Percentiles rank a stretch among this genome's conserved stretches.
Evolutionary conservation across 257 asterid genomes (phyloP).

Genomic region (Solanum peruvianum): DNA sequence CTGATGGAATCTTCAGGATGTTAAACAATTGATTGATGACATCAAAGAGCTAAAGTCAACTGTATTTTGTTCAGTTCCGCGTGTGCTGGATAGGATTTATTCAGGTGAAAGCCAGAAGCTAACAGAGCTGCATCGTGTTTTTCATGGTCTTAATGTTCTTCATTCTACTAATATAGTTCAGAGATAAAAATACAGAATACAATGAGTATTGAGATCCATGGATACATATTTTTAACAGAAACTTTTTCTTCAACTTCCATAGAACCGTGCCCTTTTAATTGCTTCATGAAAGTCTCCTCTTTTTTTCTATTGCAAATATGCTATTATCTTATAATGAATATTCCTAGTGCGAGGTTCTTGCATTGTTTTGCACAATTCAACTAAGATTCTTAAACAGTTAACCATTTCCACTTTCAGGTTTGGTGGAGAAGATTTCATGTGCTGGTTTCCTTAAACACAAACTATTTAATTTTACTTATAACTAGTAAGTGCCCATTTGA

Average conservation of each 20-base stretch:
- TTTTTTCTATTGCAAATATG: not conserved
- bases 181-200: not conserved
- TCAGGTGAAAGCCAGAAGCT: conserved; percentile 27
- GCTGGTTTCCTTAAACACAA: conserved; percentile 40
- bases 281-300: not conserved
- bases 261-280: not conserved
- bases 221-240: not conserved
- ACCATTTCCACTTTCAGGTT: conserved; percentile 25
- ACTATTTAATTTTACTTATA: conserved; percentile 52
- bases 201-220: not conserved
- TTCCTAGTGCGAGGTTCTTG: not conserved
- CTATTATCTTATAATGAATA: not conserved
- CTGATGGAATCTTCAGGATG: conserved; percentile 33
- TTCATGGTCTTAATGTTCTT: not conserved
- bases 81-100: conserved; percentile 73
- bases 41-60: conserved; percentile 72
- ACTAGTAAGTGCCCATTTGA: conserved; percentile 38
- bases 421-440: conserved; percentile 58
- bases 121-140: not conserved
- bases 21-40: conserved; percentile 53
- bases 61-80: conserved; percentile 60
- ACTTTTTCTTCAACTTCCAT: not conserved
- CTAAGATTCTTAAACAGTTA: not conserved
- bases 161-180: not conserved
- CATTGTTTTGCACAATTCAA: not conserved